Percentiles rank a stretch among this genome's conserved stretches.
phyloP scores from a whole-genome alignment of 257 asterid species.

The Solanum etuberosum region DNA sequence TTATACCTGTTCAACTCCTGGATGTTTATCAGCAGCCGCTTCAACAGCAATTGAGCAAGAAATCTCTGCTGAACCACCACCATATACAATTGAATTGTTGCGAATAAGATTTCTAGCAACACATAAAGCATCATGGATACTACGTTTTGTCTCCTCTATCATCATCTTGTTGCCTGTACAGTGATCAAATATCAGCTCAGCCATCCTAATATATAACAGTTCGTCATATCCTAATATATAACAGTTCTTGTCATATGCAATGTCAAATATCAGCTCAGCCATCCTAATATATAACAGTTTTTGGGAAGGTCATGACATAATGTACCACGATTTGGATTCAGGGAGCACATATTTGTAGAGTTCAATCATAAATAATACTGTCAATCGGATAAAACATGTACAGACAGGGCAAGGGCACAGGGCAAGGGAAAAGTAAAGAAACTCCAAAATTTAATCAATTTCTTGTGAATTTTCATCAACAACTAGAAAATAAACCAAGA shows the following conservation, averaged over 20 bases:
- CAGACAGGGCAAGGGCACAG: not conserved
- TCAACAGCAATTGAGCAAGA: slow-evolving; percentile 93
- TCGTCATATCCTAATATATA: not conserved
- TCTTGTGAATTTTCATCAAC: not conserved
- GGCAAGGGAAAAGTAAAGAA: not conserved
- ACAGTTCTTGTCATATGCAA: not conserved
- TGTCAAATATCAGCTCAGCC: no score
- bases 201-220: not conserved
- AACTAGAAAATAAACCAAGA: not conserved
- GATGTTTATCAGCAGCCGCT: slow-evolving; percentile 90
- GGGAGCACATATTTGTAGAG: not conserved
- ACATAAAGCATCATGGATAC: slow-evolving; percentile 91
- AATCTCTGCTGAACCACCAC: slow-evolving; percentile 97
- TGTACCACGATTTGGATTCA: not conserved
- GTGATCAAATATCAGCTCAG: not conserved
- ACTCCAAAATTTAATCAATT: not conserved
- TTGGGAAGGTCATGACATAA: not conserved
- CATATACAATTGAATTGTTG: slow-evolving; percentile 89
- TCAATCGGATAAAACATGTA: not conserved
- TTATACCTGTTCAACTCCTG: slow-evolving; percentile 92
- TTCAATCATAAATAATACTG: not conserved
- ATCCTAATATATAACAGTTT: not conserved
- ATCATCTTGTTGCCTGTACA: slow-evolving; percentile 91
- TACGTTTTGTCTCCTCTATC: slow-evolving; percentile 95
- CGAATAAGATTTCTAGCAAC: slow-evolving; percentile 94